Evolutionary conservation across 2,329 filamentous ascomycete species (phyloP), one percentile per base, ranked within the genome.

Genomic region (Aspergillus sojae): DNA sequence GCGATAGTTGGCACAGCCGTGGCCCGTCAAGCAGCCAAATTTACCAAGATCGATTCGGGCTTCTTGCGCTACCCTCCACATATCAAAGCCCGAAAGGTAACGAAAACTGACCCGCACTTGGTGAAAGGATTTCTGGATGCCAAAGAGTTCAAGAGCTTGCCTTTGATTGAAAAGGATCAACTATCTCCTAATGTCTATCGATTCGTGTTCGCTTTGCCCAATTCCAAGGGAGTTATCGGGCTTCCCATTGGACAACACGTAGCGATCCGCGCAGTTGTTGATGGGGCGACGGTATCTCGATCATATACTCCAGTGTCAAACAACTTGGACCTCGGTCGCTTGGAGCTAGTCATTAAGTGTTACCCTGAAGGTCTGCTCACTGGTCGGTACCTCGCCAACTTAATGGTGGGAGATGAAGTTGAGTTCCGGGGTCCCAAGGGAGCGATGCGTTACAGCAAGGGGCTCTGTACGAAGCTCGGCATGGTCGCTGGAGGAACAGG

Each of bases 231-330:
- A 2, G 76, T 85, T 0, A 78, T 87, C 2, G 85, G 85, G 2
- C 78, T 88, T 10, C 86, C 86, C 0, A 84, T 82, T 9, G 85
- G 86, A 6, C 85, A 88, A 68, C 85, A 88, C 65, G 79, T 88
- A 4, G 79, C 84, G 50, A 83, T 88, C 62, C 80, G 80, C 60
- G 83, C 83, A 2, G 74, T 72, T 2, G 71, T 86, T 12, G 75
- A 83, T 46, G 82, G 81, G 6, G 74, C 83, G 63, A 68, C 74
- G 0, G 80, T 88, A 10, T 74, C 78, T 2, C 77, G 85, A 5
- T 86, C 84, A 0, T 88, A 88, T 68, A 88, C 85, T 0, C 85
- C 77, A 0, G 76, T 72, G 3, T 78, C 78, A 2, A 77, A 75
- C 55, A 74, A 78, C 57, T 21, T 70, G 3, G 76, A 79, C 62